Percentiles rank a stretch among this genome's conserved stretches.
Evolutionary conservation across 192 early-diverging fungal species (phyloP).

Genomic region (Rhizoclosmatium globosum): DNA sequence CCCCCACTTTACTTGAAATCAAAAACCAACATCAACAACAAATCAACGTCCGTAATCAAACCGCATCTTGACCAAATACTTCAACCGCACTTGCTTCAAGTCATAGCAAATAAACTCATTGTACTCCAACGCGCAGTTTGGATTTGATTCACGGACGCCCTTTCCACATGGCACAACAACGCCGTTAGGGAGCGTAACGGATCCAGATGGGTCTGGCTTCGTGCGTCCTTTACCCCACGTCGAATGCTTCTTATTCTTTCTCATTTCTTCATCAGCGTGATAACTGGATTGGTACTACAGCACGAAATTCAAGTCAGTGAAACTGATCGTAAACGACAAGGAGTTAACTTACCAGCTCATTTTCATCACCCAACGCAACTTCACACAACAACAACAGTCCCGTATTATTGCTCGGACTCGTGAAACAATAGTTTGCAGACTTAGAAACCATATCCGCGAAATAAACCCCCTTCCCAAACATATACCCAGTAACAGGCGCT

Average conservation of each 20-base stretch:
- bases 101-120: constrained; percentile 87
- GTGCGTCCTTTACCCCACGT: constrained; percentile 72
- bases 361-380: constrained; percentile 73
- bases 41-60: constrained; percentile 16
- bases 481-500: constrained; percentile 73
- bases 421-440: constrained; percentile 75
- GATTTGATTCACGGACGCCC: constrained; percentile 18
- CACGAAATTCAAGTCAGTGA: no score
- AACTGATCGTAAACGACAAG: no score
- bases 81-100: constrained; percentile 71
- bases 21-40: no score
- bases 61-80: constrained; percentile 35
- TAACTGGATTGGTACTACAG: constrained; percentile 46
- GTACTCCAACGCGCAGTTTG: constrained; percentile 57
- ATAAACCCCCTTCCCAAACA: constrained; percentile 87
- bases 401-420: constrained; percentile 40
- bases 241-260: constrained; percentile 59
- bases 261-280: constrained; percentile 54
- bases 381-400: constrained; percentile 80
- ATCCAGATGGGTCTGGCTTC: constrained; percentile 60
- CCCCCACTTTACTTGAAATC: no score
- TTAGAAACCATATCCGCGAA: constrained; percentile 83
- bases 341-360: constrained; percentile 12
- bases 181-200: constrained; percentile 53
- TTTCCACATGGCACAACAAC: constrained; percentile 62